phyloP scores from a whole-genome alignment of 371 early-diverging fungal genomes.

The Rhizomucor pusillus region DNA sequence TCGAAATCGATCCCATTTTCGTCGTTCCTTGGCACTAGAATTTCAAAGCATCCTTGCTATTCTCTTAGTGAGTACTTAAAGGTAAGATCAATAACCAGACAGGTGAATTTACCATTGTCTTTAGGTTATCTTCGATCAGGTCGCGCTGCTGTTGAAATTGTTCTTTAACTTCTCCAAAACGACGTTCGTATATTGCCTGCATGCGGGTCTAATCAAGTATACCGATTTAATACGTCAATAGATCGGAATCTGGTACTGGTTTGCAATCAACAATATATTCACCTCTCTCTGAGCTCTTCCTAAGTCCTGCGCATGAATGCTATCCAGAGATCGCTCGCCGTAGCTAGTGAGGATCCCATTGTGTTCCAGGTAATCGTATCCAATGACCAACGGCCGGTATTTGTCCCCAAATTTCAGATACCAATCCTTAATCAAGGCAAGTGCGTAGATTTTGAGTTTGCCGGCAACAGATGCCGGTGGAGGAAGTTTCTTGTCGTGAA shows the following conservation, averaged over 20 bases:
- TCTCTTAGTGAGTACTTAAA: not conserved
- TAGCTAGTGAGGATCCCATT: constrained; percentile 16
- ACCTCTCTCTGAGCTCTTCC: constrained; percentile 20
- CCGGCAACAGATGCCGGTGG: constrained; percentile 54
- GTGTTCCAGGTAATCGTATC: constrained; percentile 52
- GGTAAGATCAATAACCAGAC: not conserved
- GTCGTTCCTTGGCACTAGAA: constrained; percentile 50
- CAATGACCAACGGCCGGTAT: constrained; percentile 51
- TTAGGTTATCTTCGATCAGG: constrained; percentile 50
- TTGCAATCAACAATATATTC: constrained; percentile 1
- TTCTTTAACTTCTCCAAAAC: constrained; percentile 33
- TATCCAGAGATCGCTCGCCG: constrained; percentile 2
- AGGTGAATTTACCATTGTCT: constrained; percentile 38
- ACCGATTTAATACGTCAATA: too few species aligned
- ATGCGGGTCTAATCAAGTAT: constrained; percentile 36
- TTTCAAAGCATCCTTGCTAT: constrained; percentile 55
- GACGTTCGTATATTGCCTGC: constrained; percentile 38
- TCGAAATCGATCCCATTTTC: constrained; percentile 26
- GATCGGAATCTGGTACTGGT: too few species aligned
- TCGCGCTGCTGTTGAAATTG: constrained; percentile 45
- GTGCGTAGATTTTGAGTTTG: constrained; percentile 49
- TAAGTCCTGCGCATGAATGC: constrained; percentile 21
- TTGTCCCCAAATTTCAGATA: constrained; percentile 49
- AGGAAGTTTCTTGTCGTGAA: constrained; percentile 53
- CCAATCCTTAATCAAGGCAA: constrained; percentile 59